A percentile compares a stretch with the other conserved stretches of the same genome.
phyloP scores from a whole-genome alignment of 257 asterid genomes.

The Ilex aquifolium region DNA sequence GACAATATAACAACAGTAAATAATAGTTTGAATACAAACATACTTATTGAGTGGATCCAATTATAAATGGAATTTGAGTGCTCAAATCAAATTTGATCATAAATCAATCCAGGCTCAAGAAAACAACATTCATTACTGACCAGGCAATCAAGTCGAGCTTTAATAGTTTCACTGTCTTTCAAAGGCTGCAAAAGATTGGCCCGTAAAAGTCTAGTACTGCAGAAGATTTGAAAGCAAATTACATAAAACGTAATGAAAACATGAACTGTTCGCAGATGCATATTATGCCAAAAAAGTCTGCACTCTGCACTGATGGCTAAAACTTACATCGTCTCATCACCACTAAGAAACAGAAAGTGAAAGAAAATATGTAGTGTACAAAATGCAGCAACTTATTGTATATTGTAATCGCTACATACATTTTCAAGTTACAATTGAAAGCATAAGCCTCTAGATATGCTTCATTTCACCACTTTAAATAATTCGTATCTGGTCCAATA shows the following conservation, averaged over 20 bases:
- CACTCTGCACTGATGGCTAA: no score
- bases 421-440: not conserved
- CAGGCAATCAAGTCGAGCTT: conserved; percentile 92
- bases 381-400: no score
- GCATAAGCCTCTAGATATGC: not conserved
- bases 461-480: not conserved
- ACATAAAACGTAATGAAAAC: conserved; percentile 7
- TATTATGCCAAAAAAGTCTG: not conserved
- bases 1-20: no score
- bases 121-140: conserved; percentile 33
- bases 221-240: conserved; percentile 4
- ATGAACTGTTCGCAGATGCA: conserved; percentile 11
- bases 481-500: no score
- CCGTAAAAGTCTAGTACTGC: conserved; percentile 95
- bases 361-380: not conserved
- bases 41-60: no score
- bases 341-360: not conserved
- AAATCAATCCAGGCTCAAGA: not conserved
- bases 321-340: not conserved
- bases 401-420: no score
- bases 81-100: no score
- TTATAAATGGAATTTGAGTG: no score
- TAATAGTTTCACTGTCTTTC: conserved; percentile 86
- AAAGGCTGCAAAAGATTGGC: conserved; percentile 98
- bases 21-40: no score